These are phyloP conservation scores for Arctostaphylos glauca DNA, from an alignment of 148 eudicot genomes.

Conservation along the genomic window DNA sequence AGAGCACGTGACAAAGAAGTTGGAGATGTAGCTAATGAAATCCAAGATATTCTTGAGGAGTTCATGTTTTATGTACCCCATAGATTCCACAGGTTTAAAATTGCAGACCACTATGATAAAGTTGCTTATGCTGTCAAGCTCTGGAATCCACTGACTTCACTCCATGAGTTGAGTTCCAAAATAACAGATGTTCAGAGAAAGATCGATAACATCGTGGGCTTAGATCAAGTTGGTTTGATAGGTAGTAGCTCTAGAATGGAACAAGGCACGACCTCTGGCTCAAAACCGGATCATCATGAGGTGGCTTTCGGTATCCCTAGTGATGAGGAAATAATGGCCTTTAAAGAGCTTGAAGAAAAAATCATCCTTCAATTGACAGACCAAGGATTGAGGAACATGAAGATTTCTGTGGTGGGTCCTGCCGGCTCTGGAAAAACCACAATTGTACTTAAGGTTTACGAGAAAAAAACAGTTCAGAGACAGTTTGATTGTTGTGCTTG, in stretches of 20 bases:
- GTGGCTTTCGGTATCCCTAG: neutral
- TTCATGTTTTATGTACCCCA: constrained; percentile 3
- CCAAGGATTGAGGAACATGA: neutral
- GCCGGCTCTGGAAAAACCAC: constrained; percentile 30
- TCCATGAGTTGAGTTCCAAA: neutral
- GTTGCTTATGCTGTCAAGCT: neutral
- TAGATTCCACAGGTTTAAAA: neutral
- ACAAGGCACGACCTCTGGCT: neutral
- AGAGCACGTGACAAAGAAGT: constrained; percentile 2
- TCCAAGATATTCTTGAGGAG: constrained; percentile 30
- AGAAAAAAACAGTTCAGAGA: neutral
- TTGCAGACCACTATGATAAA: neutral
- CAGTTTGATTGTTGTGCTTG: constrained; percentile 31
- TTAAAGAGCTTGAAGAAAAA: neutral
- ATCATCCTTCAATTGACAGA: neutral
- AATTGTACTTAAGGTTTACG: constrained; percentile 18
- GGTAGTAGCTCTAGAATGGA: neutral
- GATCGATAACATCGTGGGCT: neutral
- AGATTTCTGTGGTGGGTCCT: constrained; percentile 26
- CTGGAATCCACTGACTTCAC: neutral
- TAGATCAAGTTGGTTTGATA: neutral
- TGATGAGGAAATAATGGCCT: constrained; percentile 21
- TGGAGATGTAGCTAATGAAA: constrained; percentile 21
- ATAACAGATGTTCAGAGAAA: neutral
- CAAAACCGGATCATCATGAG: neutral